Base-by-base conservation (phyloP, 805 yeast species). In the Tetrapisispora phaffii region DNA sequence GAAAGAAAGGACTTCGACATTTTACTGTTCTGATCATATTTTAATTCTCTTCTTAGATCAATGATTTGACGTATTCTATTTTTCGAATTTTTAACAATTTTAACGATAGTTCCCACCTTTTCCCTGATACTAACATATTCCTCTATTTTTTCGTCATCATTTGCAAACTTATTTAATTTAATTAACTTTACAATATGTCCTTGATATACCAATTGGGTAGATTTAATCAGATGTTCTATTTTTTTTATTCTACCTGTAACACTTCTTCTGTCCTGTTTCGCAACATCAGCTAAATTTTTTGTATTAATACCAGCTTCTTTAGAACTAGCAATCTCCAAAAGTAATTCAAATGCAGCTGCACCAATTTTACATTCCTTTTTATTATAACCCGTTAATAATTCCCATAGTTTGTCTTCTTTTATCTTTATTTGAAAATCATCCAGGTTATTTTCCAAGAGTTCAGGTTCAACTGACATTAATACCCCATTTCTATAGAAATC, bases 181-280 rank as follows among this genome's bases (percentile, higher is more conserved):
- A 79, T 67, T 32, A 74, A 67, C 47, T 74, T 75, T 7, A 85
- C 76, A 36, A 73, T 75, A 45, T 73, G 76, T 2, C 77, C 74
- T 31, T 73, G 63, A 28, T 64, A 63, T 22, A 70, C 48, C 20
- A 72, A 52, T 39, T 61, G 68, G 1, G 52, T 50, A 42, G 71
- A 76, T 20, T 63, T 63, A 5, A 80, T 72, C 16, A 79, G 61
- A 19, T 75, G 76, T 32, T 69, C 76, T 17, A 83, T 63, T 36
- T 71, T 70, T 53, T 75, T 77, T 43, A 82, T 66, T 52, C 93
- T 69, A 1, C 77, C 69, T 0, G 88, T 79, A 34, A 82, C 67
- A 47, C 88, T 80, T 50, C 90, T 70, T 16, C 80, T 75, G 54
- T 83, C 93, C 60, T 83, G 93, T 8, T 75, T 75, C 0, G 88